phyloP scores from a whole-genome alignment of 805 yeast species.

The Tetrapisispora phaffii region DNA sequence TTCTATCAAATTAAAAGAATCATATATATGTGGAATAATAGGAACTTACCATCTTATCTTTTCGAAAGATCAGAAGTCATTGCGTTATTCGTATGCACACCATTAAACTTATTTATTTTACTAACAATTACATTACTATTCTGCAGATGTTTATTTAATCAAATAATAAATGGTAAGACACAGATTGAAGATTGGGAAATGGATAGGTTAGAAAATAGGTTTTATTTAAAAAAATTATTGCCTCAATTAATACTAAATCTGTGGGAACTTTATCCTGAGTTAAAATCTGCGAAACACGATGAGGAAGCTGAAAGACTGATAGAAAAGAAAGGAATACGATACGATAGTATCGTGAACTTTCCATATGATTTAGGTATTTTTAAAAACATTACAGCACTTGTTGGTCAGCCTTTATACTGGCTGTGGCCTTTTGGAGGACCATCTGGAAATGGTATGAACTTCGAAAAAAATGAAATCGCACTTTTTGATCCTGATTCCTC shows the following conservation, averaged over 20 bases:
- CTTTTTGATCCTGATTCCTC: slow-evolving; percentile 23
- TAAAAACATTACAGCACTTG: slow-evolving; percentile 40
- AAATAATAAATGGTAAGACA: slow-evolving; percentile 58
- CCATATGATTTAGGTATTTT: slow-evolving; percentile 71
- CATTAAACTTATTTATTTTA: slow-evolving; percentile 50
- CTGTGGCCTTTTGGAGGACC: slow-evolving; percentile 63
- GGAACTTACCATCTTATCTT: slow-evolving; percentile 48
- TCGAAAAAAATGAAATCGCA: slow-evolving; percentile 43
- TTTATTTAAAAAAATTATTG: slow-evolving; percentile 42
- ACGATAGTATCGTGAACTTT: slow-evolving; percentile 57
- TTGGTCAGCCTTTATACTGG: slow-evolving; percentile 63
- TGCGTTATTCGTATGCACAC: slow-evolving; percentile 44
- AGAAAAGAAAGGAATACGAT: slow-evolving; percentile 30
- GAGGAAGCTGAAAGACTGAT: slow-evolving; percentile 10
- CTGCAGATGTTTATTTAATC: slow-evolving; percentile 49
- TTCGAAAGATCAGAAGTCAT: slow-evolving; percentile 43
- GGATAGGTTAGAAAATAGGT: slow-evolving; percentile 67
- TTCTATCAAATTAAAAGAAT: slow-evolving; percentile 35
- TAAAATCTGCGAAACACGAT: slow-evolving; percentile 8
- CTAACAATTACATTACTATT: slow-evolving; percentile 51
- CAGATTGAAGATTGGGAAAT: slow-evolving; percentile 90
- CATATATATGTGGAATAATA: slow-evolving; percentile 35
- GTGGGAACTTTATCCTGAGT: slow-evolving; percentile 32
- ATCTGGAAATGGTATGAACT: slow-evolving; percentile 47
- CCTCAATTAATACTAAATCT: slow-evolving; percentile 37